Percentiles rank a stretch among this genome's conserved stretches.
Conservation (phyloP, 495 filamentous ascomycete species). For the Copromyces sp. region DNA sequence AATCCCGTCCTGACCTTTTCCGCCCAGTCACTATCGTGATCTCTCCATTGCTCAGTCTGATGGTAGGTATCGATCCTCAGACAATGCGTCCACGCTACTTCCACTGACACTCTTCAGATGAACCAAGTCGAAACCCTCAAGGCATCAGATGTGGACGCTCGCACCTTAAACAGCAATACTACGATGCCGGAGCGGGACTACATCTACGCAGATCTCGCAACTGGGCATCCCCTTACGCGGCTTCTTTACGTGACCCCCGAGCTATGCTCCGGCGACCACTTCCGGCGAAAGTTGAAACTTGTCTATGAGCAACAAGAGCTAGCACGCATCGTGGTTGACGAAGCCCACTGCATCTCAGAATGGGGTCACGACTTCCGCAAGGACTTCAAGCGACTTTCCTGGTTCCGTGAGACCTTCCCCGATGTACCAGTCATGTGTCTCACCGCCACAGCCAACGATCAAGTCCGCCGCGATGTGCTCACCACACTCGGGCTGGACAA, state of each 20-base stretch:
- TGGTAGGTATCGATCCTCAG: slow-evolving; percentile 44
- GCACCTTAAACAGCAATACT: slow-evolving; percentile 78
- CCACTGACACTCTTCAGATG: slow-evolving; percentile 39
- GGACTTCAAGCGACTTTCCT: slow-evolving; percentile 77
- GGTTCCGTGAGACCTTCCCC: slow-evolving; percentile 73
- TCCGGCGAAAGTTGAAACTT: slow-evolving; percentile 60
- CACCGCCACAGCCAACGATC: slow-evolving; percentile 78
- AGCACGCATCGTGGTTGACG: slow-evolving; percentile 78
- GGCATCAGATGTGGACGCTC: slow-evolving; percentile 64
- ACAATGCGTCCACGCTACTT: not conserved
- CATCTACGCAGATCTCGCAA: slow-evolving; percentile 71
- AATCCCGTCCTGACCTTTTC: not conserved
- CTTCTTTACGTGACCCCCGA: slow-evolving; percentile 93
- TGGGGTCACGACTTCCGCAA: slow-evolving; percentile 98
- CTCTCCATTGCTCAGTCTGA: slow-evolving; percentile 80
- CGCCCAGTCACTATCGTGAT: slow-evolving; percentile 75
- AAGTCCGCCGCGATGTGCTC: slow-evolving; percentile 73
- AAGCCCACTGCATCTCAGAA: slow-evolving; percentile 95
- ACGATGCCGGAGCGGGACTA: slow-evolving; percentile 48
- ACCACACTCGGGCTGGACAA: slow-evolving; percentile 56
- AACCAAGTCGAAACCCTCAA: slow-evolving; percentile 82
- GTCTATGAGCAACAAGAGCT: slow-evolving; percentile 79
- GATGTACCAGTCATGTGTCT: slow-evolving; percentile 81
- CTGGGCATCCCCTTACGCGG: slow-evolving; percentile 73
- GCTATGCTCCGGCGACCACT: slow-evolving; percentile 65